phyloP scores from a whole-genome alignment of 1,284 basidiomycete genomes.

The Sanghuangporus baumii region DNA sequence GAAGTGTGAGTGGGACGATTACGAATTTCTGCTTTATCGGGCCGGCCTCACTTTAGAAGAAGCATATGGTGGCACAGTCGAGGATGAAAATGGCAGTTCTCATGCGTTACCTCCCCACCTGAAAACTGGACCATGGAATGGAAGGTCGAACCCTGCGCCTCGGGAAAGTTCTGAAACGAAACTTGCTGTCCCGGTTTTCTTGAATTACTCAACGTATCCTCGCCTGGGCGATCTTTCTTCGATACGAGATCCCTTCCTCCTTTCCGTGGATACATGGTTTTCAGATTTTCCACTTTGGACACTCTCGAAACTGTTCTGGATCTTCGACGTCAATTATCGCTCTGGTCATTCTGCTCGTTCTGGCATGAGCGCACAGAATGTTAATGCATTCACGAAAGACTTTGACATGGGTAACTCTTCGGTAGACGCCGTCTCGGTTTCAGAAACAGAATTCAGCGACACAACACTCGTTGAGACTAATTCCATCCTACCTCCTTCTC shows the following conservation, averaged over 20 bases:
- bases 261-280: slow-evolving; percentile 17
- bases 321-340: slow-evolving; percentile 16
- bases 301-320: slow-evolving; percentile 16
- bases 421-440: slow-evolving; percentile 6
- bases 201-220: slow-evolving; percentile 14
- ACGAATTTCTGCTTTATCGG: slow-evolving; percentile 10
- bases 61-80: slow-evolving; percentile 15
- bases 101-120: slow-evolving; percentile 2
- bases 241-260: slow-evolving; percentile 12
- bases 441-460: slow-evolving; percentile 6
- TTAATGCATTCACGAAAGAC: neutral
- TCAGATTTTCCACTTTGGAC: slow-evolving; percentile 18
- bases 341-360: neutral
- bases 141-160: neutral
- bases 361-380: neutral
- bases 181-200: neutral
- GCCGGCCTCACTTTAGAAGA: slow-evolving; percentile 7
- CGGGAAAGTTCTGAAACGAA: neutral
- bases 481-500: neutral
- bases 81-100: neutral
- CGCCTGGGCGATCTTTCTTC: slow-evolving; percentile 18
- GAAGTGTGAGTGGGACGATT: slow-evolving; percentile 16
- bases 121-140: slow-evolving; percentile 1
- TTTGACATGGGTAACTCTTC: slow-evolving; percentile 9
- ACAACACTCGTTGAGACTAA: slow-evolving; percentile 3